Evolutionary conservation across 2,329 filamentous ascomycete species (phyloP), one percentile per base, ranked within the genome.

Genomic region (Stagonosporopsis vannaccii): DNA sequence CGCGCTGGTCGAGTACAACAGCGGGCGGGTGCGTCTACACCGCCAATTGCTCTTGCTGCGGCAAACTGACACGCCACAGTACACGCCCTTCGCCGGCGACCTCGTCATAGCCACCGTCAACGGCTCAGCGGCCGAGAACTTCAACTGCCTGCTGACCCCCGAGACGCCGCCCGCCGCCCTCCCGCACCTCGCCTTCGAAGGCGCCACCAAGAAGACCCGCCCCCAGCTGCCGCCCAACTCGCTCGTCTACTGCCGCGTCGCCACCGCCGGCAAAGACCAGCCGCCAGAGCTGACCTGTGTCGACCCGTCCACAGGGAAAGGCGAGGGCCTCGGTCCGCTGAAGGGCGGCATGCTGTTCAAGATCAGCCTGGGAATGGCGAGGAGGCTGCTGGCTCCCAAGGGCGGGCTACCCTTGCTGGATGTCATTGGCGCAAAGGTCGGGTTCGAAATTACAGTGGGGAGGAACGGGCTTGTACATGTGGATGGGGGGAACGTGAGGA

Each of bases 401-500:
- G 81, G 80, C 13, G 82, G 85, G 3, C 76, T 97, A 7, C 84
- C 87, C 3, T 83, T 97, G 23, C 77, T 98, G 53, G 91, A 96
- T 61, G 90, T 92, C 70, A 79, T 98, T 13, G 93, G 89, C 3
- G 87, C 88, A 55, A 94, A 91, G 50, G 77, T 97, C 13, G 87
- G 90, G 19, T 99, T 98, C 74, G 95, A 99, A 81, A 90, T 96
- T 57, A 94, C 94, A 0, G 90, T 97, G 8, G 95, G 95, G 17
- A 86, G 92, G 70, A 99, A 99, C 75, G 95, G 95, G 36, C 89
- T 87, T 74, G 85, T 98, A 20, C 98, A 95, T 92, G 90, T 98
- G 13, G 88, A 94, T 70, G 92, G 90, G 63, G 90, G 89, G 25
- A 89, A 82, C 59, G 79, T 89, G 33, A 89, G 85, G 77, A 87